Evolutionary conservation across 1,139 yeast species (phyloP), one percentile per base, ranked within the genome.

Genomic region (Pichia sp.): DNA sequence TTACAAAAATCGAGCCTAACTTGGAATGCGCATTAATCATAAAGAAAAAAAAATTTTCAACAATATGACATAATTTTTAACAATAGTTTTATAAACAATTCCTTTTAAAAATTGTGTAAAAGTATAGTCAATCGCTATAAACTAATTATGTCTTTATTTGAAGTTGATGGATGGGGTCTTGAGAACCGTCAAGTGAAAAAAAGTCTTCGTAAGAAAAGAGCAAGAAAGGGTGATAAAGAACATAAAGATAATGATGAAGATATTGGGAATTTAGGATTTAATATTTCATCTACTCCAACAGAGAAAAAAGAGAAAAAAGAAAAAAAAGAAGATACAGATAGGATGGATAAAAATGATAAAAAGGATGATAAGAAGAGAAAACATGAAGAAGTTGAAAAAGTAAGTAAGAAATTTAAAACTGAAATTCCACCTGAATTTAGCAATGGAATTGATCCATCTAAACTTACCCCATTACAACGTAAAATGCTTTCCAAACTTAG

Each of bases 401-500:
- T 35, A 34, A 35, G 25, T 38, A 53, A 42, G 32, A 46, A 33
- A 33, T 33, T 23, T n/a, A 43, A 38, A 23, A 30, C 33, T 20
- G 44, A 43, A 15, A 41, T 40, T 22, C 47, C 49, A 24, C 50
- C 55, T 11, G 45, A 48, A 18, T 41, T 54, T 10, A 33, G 46
- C 10, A 38, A 50, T 22, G 45, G 42, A 5, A 48, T 58, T 21
- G 46, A 50, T 31, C 50, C 50, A 28, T 52, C 68, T 1, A 80
- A 81, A 43, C 66, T 91, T 40, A 89, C 97, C 0, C 95, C 96
- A 14, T 66, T 93, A 50, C 98, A 93, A 61, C 87, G 84, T 55
- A 93, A 91, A 59, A 91, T 91, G 97, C 78, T 87, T 80, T 88
- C 86, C 37, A 91, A 91, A 61, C 72, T 91, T 35, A 78, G 95